Evolutionary conservation across 768 basidiomycete species (phyloP).

Genomic region (Pleurotus ostreatus): DNA sequence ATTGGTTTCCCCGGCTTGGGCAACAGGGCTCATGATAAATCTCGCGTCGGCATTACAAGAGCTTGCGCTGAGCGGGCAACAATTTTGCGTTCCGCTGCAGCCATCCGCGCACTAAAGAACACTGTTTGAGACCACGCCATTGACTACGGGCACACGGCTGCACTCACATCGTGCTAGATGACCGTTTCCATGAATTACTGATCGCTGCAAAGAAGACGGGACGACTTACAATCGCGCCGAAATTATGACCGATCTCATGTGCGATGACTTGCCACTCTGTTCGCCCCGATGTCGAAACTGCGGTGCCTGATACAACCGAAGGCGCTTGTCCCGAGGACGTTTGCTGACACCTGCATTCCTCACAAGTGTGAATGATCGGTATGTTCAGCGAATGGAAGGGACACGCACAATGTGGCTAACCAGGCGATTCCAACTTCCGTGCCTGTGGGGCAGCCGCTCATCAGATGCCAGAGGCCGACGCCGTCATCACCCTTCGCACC

Average conservation of each 20-base stretch:
- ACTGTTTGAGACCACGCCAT: no score
- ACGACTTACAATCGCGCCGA: constrained; percentile 77
- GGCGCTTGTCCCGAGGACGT: constrained; percentile 39
- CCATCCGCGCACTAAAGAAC: constrained; percentile 53
- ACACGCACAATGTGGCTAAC: constrained; percentile 69
- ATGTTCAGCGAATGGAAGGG: background rate
- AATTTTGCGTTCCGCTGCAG: constrained; percentile 53
- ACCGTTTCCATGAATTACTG: constrained; percentile 11
- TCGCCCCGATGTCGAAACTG: constrained; percentile 71
- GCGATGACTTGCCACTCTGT: constrained; percentile 83
- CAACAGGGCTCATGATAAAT: constrained; percentile 86
- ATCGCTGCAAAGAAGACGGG: constrained; percentile 3
- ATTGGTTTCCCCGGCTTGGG: constrained; percentile 52
- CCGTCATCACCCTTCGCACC: constrained; percentile 69
- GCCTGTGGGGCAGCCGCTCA: constrained; percentile 82
- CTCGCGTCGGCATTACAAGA: constrained; percentile 61
- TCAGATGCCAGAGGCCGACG: constrained; percentile 83
- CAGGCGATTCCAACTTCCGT: constrained; percentile 85
- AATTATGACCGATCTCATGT: constrained; percentile 85
- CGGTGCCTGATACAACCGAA: constrained; percentile 71
- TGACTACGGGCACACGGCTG: background rate
- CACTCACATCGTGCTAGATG: constrained; percentile 53
- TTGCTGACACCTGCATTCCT: constrained; percentile 47
- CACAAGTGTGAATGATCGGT: no score
- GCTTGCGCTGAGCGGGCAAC: constrained; percentile 63